phyloP scores from a whole-genome alignment of 1,284 basidiomycete genomes.

The Fomes fomentarius region DNA sequence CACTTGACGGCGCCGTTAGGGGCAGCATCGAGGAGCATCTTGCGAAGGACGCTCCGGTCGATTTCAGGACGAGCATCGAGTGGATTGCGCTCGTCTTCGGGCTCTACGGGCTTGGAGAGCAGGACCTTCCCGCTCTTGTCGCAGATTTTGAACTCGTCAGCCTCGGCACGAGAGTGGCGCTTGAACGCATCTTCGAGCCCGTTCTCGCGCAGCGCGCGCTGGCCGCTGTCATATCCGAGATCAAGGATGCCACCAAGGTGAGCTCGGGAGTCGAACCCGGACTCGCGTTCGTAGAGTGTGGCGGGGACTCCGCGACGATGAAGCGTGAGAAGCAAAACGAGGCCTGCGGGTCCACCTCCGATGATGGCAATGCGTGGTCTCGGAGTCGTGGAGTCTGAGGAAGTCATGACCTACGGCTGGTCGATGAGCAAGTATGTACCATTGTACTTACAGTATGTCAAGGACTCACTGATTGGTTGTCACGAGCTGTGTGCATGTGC shows the following conservation, averaged over 20 bases:
- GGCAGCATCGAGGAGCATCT: slow-evolving; percentile 15
- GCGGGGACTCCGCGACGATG: slow-evolving; percentile 14
- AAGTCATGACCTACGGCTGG: no score
- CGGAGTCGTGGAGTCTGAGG: neutral
- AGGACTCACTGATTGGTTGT: no score
- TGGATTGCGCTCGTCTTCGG: neutral
- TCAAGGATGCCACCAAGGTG: slow-evolving; percentile 23
- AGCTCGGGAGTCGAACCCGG: neutral
- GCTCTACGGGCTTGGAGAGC: neutral
- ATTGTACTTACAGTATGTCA: no score
- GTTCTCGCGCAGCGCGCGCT: slow-evolving; percentile 22
- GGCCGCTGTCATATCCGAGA: slow-evolving; percentile 17
- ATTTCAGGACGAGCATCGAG: slow-evolving; percentile 17
- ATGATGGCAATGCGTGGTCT: slow-evolving; percentile 21
- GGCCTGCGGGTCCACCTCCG: slow-evolving; percentile 18
- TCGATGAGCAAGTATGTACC: no score
- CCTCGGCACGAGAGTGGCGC: slow-evolving; percentile 8
- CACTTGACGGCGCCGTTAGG: slow-evolving; percentile 13
- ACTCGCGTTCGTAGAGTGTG: slow-evolving; percentile 24
- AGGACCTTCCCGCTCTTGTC: slow-evolving; percentile 5
- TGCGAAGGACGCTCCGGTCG: slow-evolving; percentile 15
- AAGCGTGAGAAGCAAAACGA: slow-evolving; percentile 16
- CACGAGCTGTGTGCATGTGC: no score
- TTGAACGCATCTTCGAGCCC: slow-evolving; percentile 12
- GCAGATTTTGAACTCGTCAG: slow-evolving; percentile 8